These are phyloP conservation scores for Actinomortierella wolfii DNA, from an alignment of 371 early-diverging fungal genomes.

Conservation along the genomic window DNA sequence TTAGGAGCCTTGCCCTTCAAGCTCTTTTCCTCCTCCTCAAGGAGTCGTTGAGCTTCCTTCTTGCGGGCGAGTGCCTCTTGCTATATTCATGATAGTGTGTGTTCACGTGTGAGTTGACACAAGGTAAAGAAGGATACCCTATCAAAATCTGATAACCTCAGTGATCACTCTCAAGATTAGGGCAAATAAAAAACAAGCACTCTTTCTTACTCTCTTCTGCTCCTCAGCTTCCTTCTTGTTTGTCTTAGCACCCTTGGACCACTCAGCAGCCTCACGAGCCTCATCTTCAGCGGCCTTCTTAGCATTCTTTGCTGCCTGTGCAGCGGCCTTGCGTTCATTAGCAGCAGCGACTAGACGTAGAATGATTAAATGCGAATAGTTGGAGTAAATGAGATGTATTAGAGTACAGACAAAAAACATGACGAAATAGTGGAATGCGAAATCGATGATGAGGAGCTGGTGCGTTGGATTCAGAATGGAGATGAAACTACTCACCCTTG, in stretches of 20 bases:
- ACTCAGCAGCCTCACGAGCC: slow-evolving; percentile 60
- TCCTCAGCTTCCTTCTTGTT: slow-evolving; percentile 72
- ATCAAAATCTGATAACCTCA: too few relatives aligned
- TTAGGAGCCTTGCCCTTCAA: slow-evolving; percentile 42
- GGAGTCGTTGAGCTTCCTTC: slow-evolving; percentile 49
- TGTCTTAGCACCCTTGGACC: slow-evolving; percentile 75
- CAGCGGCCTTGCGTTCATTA: slow-evolving; percentile 73
- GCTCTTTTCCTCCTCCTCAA: slow-evolving; percentile 51
- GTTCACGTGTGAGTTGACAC: too few relatives aligned
- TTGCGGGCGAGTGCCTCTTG: slow-evolving; percentile 55
- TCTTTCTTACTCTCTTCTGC: slow-evolving; percentile 64
- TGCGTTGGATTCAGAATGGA: too few relatives aligned
- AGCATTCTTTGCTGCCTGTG: slow-evolving; percentile 64
- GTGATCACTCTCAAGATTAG: too few relatives aligned
- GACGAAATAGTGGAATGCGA: too few relatives aligned
- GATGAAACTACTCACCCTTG: slow-evolving; percentile 38
- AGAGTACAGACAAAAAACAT: too few relatives aligned
- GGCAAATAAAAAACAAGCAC: background rate
- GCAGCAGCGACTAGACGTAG: slow-evolving; percentile 57
- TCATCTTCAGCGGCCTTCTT: slow-evolving; percentile 61
- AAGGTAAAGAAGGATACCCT: background rate
- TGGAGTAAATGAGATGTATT: too few relatives aligned
- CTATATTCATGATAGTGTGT: too few relatives aligned
- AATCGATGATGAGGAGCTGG: too few relatives aligned
- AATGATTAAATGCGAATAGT: background rate